Base-by-base conservation (phyloP, 1,139 yeast genomes). In the Pichia sp. region DNA sequence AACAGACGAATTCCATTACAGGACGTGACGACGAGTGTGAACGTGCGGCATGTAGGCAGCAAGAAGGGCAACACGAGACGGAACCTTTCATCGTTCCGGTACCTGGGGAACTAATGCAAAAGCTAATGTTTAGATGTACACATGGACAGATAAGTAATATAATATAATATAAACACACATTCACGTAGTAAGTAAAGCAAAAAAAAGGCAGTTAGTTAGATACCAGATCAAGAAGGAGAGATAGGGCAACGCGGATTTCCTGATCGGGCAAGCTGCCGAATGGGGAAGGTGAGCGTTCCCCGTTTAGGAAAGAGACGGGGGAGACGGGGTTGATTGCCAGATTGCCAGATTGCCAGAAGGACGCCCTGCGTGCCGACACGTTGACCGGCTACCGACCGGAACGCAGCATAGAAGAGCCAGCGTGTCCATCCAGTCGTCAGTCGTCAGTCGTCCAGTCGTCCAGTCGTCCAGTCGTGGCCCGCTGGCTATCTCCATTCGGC, bases 1-100 rank as follows among this genome's bases (percentile, higher is more conserved):
- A 23, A 37, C 4, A 26, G 37, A 4, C 31, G 47, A 15, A 30
- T 36, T 1, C 42, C 45, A 8, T 25, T 44, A 28, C 45, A 39
- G 13, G 47, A 43, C 16, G 44, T 43, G 16, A 43, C 42, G 3
- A 25, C 9, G 15, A 32, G 24, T 13, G 35, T 29, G 6, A 41
- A 32, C 16, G 16, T 21, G 23, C 20, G 14, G 9, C 15, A 10
- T 9, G 5, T 21, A 18, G 13, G 29, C 16, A 21, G 10, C 11
- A 19, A n/a, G n/a, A n/a, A n/a, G n/a, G 25, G 21, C 9, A 15
- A 5, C 28, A 23, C 20, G 8, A 30, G 26, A 2, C 33, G 28
- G 5, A 30, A 18, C 9, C 31, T 37, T 7, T 37, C 39, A 18
- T 11, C 31, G 14, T 37, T 37, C 20, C 28, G 39, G 6, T 37